phyloP scores from a whole-genome alignment of 2,329 filamentous ascomycete species.

The Cryphonectria nitschkei region DNA sequence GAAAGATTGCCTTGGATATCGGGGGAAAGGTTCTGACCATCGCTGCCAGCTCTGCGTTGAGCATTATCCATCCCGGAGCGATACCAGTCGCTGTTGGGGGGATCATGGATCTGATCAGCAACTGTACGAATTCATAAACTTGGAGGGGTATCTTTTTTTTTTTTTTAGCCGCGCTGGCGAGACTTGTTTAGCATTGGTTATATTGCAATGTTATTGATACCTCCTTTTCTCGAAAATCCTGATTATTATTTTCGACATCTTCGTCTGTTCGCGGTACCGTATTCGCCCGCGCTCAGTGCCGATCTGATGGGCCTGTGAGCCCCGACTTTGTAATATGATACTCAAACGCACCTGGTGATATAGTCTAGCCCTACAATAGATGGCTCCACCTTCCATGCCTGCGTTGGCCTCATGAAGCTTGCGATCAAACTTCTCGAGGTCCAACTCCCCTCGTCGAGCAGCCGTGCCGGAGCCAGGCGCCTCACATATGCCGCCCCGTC shows the following conservation, averaged over 20 bases:
- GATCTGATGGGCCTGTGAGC: too few species aligned
- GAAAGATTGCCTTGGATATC: background rate
- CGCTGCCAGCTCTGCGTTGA: slow-evolving; percentile 1
- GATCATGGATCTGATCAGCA: slow-evolving; percentile 4
- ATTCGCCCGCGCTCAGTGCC: background rate
- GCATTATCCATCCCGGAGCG: background rate
- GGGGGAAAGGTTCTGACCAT: slow-evolving; percentile 7
- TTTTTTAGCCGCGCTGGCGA: background rate
- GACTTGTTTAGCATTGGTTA: background rate
- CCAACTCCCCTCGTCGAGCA: too few species aligned
- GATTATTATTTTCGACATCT: background rate
- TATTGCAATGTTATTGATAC: background rate
- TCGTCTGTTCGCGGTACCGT: background rate
- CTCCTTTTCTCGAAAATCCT: too few species aligned
- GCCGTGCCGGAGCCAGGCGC: too few species aligned
- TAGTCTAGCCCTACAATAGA: too few species aligned
- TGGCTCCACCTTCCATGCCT: too few species aligned
- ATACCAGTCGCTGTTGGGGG: slow-evolving; percentile 6
- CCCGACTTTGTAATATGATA: too few species aligned
- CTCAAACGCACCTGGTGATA: too few species aligned
- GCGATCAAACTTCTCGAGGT: too few species aligned
- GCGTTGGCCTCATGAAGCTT: too few species aligned
- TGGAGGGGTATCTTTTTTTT: background rate
- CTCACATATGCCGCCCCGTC: too few species aligned
- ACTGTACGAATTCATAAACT: background rate